These are phyloP conservation scores for Tetraselmis striata DNA, from an alignment of 139 green algal genomes.

Conservation along the genomic window DNA sequence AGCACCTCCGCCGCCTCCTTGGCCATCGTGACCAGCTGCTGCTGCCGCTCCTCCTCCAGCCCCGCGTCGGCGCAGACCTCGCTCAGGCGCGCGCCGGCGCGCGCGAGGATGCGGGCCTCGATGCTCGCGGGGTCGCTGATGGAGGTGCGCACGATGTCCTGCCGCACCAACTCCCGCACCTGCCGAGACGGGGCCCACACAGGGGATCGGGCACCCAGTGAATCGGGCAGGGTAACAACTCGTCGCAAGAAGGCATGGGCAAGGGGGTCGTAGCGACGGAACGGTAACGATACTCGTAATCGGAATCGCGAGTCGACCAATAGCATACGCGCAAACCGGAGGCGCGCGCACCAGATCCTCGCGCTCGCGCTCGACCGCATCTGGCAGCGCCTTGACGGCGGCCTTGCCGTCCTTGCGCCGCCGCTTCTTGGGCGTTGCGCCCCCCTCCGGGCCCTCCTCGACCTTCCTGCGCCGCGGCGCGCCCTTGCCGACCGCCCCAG, in stretches of 20 bases:
- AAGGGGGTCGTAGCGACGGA: too few species aligned
- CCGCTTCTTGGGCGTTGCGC: not conserved
- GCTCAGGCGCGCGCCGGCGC: not conserved
- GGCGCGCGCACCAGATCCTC: not conserved
- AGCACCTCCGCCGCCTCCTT: not conserved
- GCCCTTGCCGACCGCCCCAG: not conserved
- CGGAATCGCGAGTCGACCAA: too few species aligned
- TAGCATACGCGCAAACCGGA: too few species aligned
- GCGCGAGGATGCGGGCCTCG: not conserved
- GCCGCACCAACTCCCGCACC: not conserved
- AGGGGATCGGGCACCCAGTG: too few species aligned
- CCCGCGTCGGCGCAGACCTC: not conserved
- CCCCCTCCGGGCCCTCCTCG: not conserved
- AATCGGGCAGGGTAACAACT: too few species aligned
- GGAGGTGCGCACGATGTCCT: not conserved
- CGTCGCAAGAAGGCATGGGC: too few species aligned
- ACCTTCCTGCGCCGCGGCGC: too few species aligned
- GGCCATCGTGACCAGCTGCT: not conserved
- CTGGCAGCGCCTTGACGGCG: not conserved
- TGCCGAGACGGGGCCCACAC: not conserved
- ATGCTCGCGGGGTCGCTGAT: not conserved
- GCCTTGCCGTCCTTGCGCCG: not conserved
- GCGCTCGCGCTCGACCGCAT: not conserved
- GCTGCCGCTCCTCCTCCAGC: not conserved
- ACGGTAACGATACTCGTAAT: too few species aligned